These are phyloP conservation scores for Dendrothele bispora DNA, from an alignment of 768 basidiomycete species.

Conservation along the genomic window DNA sequence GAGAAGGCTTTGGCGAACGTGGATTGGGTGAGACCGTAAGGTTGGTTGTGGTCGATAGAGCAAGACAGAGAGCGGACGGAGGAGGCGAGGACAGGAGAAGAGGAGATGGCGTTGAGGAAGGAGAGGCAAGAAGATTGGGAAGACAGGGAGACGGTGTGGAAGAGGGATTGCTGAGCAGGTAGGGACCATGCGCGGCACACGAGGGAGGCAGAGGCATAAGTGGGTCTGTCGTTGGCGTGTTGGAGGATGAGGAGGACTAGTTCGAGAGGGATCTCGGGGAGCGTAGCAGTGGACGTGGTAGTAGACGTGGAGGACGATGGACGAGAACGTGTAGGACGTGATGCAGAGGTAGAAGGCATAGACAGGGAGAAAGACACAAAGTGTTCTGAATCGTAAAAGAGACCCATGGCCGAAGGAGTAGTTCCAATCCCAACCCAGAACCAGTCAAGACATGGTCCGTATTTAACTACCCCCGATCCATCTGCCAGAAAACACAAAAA, in stretches of 20 bases:
- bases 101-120: conserved; percentile 53
- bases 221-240: conserved; percentile 31
- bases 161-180: conserved; percentile 65
- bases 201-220: conserved; percentile 56
- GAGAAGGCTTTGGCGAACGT: conserved; percentile 60
- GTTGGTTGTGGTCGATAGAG: conserved; percentile 69
- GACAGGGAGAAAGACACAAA: too few relatives aligned
- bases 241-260: conserved; percentile 58
- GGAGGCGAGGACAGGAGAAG: conserved; percentile 47
- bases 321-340: too few relatives aligned
- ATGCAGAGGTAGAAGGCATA: too few relatives aligned
- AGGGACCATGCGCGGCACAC: conserved; percentile 68
- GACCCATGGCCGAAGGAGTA: too few relatives aligned
- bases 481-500: too few relatives aligned
- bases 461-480: too few relatives aligned
- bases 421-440: too few relatives aligned
- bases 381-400: too few relatives aligned
- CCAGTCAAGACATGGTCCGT: too few relatives aligned
- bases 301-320: too few relatives aligned
- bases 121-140: conserved; percentile 53
- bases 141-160: conserved; percentile 53
- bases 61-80: conserved; percentile 55
- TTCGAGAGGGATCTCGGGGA: conserved; percentile 71
- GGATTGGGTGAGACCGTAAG: conserved; percentile 49
- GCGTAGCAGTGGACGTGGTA: too few relatives aligned